Evolutionary conservation across 108 stramenopile genomes (phyloP), one percentile per base, ranked within the genome.

Genomic region (Poteriospumella lacustris): DNA sequence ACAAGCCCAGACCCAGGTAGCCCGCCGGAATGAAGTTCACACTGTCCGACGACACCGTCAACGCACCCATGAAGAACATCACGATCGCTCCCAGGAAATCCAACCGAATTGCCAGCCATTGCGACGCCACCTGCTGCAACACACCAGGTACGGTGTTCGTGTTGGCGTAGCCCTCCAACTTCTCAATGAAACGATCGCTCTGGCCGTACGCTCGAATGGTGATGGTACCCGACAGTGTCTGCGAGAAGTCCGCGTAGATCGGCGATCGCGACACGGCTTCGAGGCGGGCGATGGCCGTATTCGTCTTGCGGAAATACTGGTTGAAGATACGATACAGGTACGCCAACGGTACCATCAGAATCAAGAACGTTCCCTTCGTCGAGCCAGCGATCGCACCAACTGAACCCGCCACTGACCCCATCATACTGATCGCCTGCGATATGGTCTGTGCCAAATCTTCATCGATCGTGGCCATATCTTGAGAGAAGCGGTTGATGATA

Each of bases 391-490:
- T 67, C 38, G 94, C 68, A 0, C 91, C 90, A 69, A 88, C 88
- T 3, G 91, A 34, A 0, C 93, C 92, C 0, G 64, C 39, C 42
- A 90, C 79, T 33, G 91, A 29, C 0, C 91, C 47, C 12, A 19
- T 5, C 26, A 5, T 93, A 1, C 68, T 26, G 26, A 95, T 68
- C 52, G 91, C 93, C 39, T 83, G 89, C 43, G 89, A 76, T 0
- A 90, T 56, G 0, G 93, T 86, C 5, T 58, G 68, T 58, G 92
- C 80, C 1, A 98, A 84, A 44, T 89, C 70, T 77, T 94, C 91
- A 84, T 99, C 99, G 26, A 98, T 79, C 0, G 93, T 94, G 80
- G 94, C 92, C 47, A 95, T 80, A 79, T 99, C 97, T 83, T 88
- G 89, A 78, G 80, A 79, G 83, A 93, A 93, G n/a, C 92, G 64